Percentiles rank a stretch among this genome's conserved stretches.
Conservation (phyloP, 495 filamentous ascomycete genomes). For the Penicillium arizonense region DNA sequence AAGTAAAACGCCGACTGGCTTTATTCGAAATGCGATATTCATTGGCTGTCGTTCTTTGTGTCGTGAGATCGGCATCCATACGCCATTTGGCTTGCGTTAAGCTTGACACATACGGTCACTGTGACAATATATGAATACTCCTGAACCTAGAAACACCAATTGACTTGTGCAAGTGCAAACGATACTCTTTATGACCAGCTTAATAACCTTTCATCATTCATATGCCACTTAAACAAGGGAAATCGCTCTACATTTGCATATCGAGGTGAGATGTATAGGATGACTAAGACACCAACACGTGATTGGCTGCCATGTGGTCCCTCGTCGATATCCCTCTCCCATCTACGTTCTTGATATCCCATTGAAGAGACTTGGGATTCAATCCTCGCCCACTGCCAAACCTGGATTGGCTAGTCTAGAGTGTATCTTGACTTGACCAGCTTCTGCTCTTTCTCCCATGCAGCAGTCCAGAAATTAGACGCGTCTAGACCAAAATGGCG, state of each 20-base stretch:
- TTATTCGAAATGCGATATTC: not conserved
- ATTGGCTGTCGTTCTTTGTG: not conserved
- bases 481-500: constrained; percentile 26
- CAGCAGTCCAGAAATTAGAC: not conserved
- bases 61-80: too few relatives aligned
- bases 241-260: too few relatives aligned
- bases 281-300: constrained; percentile 8
- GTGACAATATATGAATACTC: too few relatives aligned
- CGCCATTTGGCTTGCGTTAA: too few relatives aligned
- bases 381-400: too few relatives aligned
- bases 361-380: not conserved
- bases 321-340: constrained; percentile 8
- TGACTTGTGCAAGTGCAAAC: too few relatives aligned
- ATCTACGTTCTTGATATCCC: not conserved
- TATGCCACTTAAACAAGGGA: too few relatives aligned
- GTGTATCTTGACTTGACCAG: too few relatives aligned
- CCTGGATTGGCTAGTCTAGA: not conserved
- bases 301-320: constrained; percentile 17
- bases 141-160: too few relatives aligned
- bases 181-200: too few relatives aligned
- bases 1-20: not conserved
- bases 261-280: not conserved
- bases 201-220: too few relatives aligned
- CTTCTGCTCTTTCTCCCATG: not conserved
- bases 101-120: too few relatives aligned